Evolutionary conservation across 148 eudicot species (phyloP), one percentile per base, ranked within the genome.

Genomic region (Amaranthus cruentus): DNA sequence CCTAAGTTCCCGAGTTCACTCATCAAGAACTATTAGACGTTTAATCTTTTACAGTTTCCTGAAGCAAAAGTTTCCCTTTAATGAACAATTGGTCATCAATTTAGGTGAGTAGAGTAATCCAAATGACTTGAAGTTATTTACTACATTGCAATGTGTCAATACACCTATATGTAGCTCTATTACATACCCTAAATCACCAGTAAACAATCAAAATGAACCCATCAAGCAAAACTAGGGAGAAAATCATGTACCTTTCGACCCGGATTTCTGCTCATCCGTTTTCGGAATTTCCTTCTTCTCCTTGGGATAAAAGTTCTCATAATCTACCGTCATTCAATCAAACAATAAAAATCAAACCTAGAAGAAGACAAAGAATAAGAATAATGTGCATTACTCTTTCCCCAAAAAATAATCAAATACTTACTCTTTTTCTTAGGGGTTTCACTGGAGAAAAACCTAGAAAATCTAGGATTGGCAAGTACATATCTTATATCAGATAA

Each of bases 231-330:
- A 64, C 5, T 13, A 55, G 51, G 47, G 43, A 6, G 51, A 66
- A 63, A 47, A 21, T 14, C 46, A 71, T 58, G 46, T 51, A 91
- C 97, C 95, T 85, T 89, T 89, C 5, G 92, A 85, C 72, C 85
- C 85, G 0, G 97, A 84, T 78, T 90, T 88, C 77, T 90, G 89
- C 47, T 78, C 89, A 57, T 90, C 78, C 7, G 75, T 72, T 81
- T 91, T 92, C 0, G 97, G 97, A 47, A 87, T 84, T 77, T 90
- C 97, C 89, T 90, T 90, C 89, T 90, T 92, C 12, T 82, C 84
- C 79, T 90, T 92, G 1, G 97, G 96, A 68, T 84, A 87, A 75
- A 80, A 92, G 77, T 92, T 90, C 82, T 92, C 97, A 77, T 90
- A 90, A 66, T 90, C 97, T 92, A 71, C 18, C 72, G 75, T 47